Evolutionary conservation across 495 filamentous ascomycete genomes (phyloP), one percentile per base, ranked within the genome.

Genomic region (Monascus purpureus): DNA sequence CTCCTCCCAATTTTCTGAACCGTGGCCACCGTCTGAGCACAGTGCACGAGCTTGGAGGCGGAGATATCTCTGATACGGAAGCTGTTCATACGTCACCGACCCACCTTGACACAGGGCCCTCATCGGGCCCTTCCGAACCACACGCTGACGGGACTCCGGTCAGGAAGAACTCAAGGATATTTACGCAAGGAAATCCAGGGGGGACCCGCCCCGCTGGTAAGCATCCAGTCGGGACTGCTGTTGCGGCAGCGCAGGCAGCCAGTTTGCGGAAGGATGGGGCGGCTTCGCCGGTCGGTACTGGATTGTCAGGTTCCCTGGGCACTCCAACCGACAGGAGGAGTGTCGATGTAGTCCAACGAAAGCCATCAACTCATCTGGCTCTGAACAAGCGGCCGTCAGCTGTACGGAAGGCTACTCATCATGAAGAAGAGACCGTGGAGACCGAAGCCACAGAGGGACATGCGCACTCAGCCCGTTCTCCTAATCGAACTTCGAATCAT

Each of bases 151-250:
- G 67, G 26, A 57, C 53, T 28, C 63, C 67, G 4, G 52, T 64
- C 8, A 75, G 61, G 38, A 74, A 67, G 44, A 79, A 67, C 46
- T 56, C 65, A 13, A 51, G 50, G 4, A 35, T 35, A 23, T 38
- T 53, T n/a, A 39, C 44, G 9, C 57, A 55, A 8, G 53, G 46
- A 2, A 52, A 42, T 18, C 45, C 57, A 4, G 59, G 63, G 35
- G 67, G 61, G 17, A 69, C 48, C 26, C 51, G 63, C 15, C 37
- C 44, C 22, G 32, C 50, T 42, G 46, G 50, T 35, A 38, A 49
- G 20, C 51, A 47, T 32, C 42, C 59, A 17, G 59, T 39, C 34
- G 59, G 52, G 13, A 57, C 55, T 16, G 52, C 56, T 28, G 36
- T 61, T n/a, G 44, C 46, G 28, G 54, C 56, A 14, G 53, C 53